Evolutionary conservation across 208 protist genomes (phyloP), one percentile per base, ranked within the genome.

Genomic region (Trypanosoma caninum): DNA sequence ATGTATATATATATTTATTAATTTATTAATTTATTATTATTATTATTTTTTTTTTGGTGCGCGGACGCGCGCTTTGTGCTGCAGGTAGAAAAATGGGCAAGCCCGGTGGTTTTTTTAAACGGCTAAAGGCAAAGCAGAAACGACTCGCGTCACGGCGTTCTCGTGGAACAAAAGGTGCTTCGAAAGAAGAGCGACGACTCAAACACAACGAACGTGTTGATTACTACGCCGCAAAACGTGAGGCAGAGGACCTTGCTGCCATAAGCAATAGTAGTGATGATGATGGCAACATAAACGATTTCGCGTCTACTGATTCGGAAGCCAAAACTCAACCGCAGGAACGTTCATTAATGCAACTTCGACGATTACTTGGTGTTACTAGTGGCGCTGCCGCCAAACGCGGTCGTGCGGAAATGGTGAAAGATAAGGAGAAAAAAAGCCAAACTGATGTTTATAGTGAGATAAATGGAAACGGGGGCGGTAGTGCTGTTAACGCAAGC

Each of bases 101-200:
- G 38, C 76, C 83, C 0, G 84, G 81, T 22, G 87, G 87, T 2
- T 94, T 94, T 68, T 94, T 94, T 61, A 89, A 88, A 65, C 59
- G 72, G 46, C 71, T 94, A 2, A 88, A 89, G 69, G 74, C 78
- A 23, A 90, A 91, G 69, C 76, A 94, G 64, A 78, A 80, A 51
- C 72, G 72, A 23, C 35, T 57, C 18, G 75, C 69, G 2, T 76
- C 72, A 23, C 69, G 71, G 37, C 64, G 54, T 1, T 65, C 80
- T 34, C 83, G 87, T 23, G 87, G 87, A 10, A 91, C 87, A 16
- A 94, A 87, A 47, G 87, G 87, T 7, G 83, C 84, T 30, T 87
- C 76, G 23, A 89, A 86, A 57, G 84, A 94, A 52, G 84, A 88
- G 9, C 73, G 87, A 2, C 59, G 66, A 10, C 69, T 57, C 37